Percentiles rank a stretch among this genome's conserved stretches.
Evolutionary conservation across 2,329 filamentous ascomycete genomes (phyloP).

Genomic region (Venturia nashicola): DNA sequence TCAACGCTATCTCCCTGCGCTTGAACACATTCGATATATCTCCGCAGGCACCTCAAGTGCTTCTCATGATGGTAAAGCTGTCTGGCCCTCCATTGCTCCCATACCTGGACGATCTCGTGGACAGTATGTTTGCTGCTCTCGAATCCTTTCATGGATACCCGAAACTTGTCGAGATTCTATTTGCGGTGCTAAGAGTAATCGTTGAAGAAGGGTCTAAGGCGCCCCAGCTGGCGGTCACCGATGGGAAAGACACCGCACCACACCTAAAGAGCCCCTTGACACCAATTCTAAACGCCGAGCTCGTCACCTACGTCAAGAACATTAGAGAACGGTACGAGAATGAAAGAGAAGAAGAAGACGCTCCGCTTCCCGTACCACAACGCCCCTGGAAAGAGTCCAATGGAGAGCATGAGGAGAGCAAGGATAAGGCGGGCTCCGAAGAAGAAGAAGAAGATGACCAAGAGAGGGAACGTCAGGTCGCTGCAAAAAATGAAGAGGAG

Average conservation of each 20-base stretch:
- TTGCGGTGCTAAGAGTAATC: slow-evolving; percentile 68
- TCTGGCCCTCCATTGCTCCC: slow-evolving; percentile 72
- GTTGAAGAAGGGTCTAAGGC: slow-evolving; percentile 66
- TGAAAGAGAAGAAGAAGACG: background rate
- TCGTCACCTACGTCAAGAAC: slow-evolving; percentile 23
- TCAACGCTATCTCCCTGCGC: slow-evolving; percentile 81
- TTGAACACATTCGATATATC: slow-evolving; percentile 88
- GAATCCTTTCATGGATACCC: slow-evolving; percentile 93
- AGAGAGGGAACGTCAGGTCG: slow-evolving; percentile 6
- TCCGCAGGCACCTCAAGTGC: slow-evolving; percentile 77
- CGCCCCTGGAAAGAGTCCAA: slow-evolving; percentile 21
- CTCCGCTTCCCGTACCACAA: slow-evolving; percentile 16
- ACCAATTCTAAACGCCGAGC: slow-evolving; percentile 15
- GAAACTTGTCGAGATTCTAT: slow-evolving; percentile 71
- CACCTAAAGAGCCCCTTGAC: background rate
- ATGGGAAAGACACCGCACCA: slow-evolving; percentile 13
- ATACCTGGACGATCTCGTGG: slow-evolving; percentile 82
- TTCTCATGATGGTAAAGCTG: slow-evolving; percentile 87
- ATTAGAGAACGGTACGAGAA: slow-evolving; percentile 13
- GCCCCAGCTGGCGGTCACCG: slow-evolving; percentile 35
- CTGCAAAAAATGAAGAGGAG: slow-evolving; percentile 35
- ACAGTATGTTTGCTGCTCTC: slow-evolving; percentile 83
- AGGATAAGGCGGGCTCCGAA: slow-evolving; percentile 17
- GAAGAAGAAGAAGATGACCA: background rate
- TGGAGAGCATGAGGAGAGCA: slow-evolving; percentile 17